Evolutionary conservation across 495 filamentous ascomycete species (phyloP).

Genomic region (Aspergillus avenaceus): DNA sequence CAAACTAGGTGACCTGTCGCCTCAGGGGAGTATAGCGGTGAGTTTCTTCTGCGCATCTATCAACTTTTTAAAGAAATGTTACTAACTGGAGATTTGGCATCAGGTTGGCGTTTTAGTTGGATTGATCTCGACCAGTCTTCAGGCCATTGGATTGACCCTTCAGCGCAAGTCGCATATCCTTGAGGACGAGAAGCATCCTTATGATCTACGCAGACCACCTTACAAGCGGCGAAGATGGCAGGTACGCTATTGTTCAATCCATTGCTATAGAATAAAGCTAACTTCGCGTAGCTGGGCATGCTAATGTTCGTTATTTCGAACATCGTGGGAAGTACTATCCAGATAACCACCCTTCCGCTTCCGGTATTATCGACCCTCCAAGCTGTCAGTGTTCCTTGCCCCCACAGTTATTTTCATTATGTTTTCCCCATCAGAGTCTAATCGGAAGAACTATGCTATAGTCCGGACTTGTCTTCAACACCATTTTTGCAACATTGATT

Average conservation of each 20-base stretch:
- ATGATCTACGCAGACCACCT: slow-evolving; percentile 76
- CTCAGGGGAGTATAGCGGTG: slow-evolving; percentile 82
- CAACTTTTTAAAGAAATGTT: not conserved
- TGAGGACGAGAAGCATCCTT: slow-evolving; percentile 86
- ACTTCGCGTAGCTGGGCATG: slow-evolving; percentile 67
- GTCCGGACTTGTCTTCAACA: slow-evolving; percentile 96
- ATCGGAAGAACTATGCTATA: slow-evolving; percentile 20
- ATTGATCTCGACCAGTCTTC: slow-evolving; percentile 85
- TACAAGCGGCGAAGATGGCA: slow-evolving; percentile 94
- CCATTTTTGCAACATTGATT: slow-evolving; percentile 90
- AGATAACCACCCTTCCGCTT: slow-evolving; percentile 93
- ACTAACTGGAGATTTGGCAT: slow-evolving; percentile 8
- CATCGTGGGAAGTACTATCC: slow-evolving; percentile 89
- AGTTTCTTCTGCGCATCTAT: slow-evolving; percentile 24
- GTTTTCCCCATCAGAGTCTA: too few species aligned
- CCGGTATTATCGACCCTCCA: slow-evolving; percentile 94
- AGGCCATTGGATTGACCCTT: slow-evolving; percentile 93
- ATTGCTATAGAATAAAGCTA: slow-evolving; percentile 1
- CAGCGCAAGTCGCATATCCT: slow-evolving; percentile 98
- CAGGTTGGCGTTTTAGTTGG: slow-evolving; percentile 92
- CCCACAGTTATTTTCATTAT: too few species aligned
- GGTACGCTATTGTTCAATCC: slow-evolving; percentile 29
- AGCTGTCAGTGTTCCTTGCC: slow-evolving; percentile 52
- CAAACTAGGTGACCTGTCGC: slow-evolving; percentile 77
- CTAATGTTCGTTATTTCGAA: slow-evolving; percentile 94